phyloP scores from a whole-genome alignment of 305 asterid genomes.

The Fraxinus floribunda region DNA sequence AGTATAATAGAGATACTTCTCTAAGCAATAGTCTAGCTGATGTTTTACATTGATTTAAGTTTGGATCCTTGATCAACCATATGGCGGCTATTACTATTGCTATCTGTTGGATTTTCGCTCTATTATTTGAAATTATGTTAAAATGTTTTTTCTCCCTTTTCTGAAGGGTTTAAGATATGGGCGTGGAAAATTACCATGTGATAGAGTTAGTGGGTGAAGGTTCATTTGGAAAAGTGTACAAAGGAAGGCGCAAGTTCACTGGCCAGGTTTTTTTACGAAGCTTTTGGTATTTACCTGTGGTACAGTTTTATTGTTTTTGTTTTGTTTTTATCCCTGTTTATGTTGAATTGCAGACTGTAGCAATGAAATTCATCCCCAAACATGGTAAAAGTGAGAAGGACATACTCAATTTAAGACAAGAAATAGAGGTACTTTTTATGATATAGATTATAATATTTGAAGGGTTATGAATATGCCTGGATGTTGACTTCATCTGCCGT shows the following conservation, averaged over 20 bases:
- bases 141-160: background rate
- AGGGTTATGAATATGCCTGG: background rate
- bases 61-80: background rate
- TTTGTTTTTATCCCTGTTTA: conserved; percentile 1
- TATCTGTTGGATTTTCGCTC: background rate
- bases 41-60: conserved; percentile 10
- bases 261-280: conserved; percentile 60
- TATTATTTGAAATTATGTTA: conserved; percentile 5
- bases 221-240: conserved; percentile 95
- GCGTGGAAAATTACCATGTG: conserved; percentile 84
- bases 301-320: conserved; percentile 6
- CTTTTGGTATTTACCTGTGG: background rate
- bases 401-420: conserved; percentile 84
- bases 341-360: conserved; percentile 73
- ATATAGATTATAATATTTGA: background rate
- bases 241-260: conserved; percentile 91
- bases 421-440: conserved; percentile 69
- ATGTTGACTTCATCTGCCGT: conserved; percentile 24
- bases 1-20: background rate
- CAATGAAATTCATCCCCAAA: conserved; percentile 96
- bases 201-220: conserved; percentile 98
- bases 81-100: background rate
- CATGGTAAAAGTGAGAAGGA: conserved; percentile 99
- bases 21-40: conserved; percentile 1
- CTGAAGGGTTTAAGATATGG: conserved; percentile 49